Evolutionary conservation across 805 yeast genomes (phyloP).

Genomic region (Clavispora carvajalis): DNA sequence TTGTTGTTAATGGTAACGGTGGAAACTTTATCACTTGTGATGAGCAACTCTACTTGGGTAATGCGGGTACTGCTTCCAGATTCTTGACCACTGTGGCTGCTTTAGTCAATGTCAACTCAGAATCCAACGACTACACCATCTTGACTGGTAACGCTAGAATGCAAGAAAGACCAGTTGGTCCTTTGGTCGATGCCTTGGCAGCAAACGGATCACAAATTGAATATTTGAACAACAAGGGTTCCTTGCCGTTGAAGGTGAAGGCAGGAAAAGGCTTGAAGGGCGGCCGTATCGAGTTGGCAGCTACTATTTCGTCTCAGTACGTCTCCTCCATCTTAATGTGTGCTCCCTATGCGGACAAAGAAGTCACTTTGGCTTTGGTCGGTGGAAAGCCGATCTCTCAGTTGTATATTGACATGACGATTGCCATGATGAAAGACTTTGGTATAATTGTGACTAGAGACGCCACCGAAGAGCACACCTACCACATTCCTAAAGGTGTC

Average conservation of each 20-base stretch:
- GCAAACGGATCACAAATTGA: slow-evolving; percentile 72
- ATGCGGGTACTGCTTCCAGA: slow-evolving; percentile 97
- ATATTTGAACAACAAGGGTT: slow-evolving; percentile 72
- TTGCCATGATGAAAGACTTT: slow-evolving; percentile 87
- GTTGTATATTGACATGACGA: slow-evolving; percentile 94
- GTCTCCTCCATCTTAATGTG: slow-evolving; percentile 95
- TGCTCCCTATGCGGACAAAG: slow-evolving; percentile 90
- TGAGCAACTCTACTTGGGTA: slow-evolving; percentile 80
- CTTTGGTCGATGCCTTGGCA: slow-evolving; percentile 85
- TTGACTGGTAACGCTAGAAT: slow-evolving; percentile 94
- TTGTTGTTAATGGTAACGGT: slow-evolving; percentile 79
- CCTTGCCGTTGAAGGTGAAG: slow-evolving; percentile 70
- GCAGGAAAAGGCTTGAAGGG: slow-evolving; percentile 76
- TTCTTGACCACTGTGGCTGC: slow-evolving; percentile 90
- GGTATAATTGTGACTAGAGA: slow-evolving; percentile 76
- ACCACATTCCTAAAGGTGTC: slow-evolving; percentile 80
- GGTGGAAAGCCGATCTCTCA: slow-evolving; percentile 98
- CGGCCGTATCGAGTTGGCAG: slow-evolving; percentile 89
- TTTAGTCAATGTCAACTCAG: slow-evolving; percentile 49
- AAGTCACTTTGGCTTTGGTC: slow-evolving; percentile 80
- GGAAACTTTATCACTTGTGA: slow-evolving; percentile 64
- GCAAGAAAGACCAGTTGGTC: slow-evolving; percentile 97
- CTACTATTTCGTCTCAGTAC: slow-evolving; percentile 95
- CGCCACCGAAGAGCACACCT: slow-evolving; percentile 70
- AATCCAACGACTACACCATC: slow-evolving; percentile 42